Percentiles rank a stretch among this genome's conserved stretches.
phyloP scores from a whole-genome alignment of 2,329 filamentous ascomycete genomes.

The Didymellaceae sp. region DNA sequence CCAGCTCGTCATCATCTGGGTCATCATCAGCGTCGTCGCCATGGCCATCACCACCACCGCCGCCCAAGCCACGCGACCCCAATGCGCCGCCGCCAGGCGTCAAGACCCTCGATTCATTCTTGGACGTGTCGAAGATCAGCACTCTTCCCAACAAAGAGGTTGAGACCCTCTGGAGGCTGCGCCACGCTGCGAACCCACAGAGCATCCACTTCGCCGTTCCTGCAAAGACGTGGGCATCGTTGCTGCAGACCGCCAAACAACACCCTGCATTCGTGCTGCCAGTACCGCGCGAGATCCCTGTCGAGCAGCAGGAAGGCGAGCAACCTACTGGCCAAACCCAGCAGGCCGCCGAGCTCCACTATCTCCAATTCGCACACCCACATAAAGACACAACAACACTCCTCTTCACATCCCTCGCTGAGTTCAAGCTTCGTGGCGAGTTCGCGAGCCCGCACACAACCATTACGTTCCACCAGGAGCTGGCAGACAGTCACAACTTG shows the following conservation, averaged over 20 bases:
- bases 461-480: constrained; percentile 86
- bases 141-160: constrained; percentile 80
- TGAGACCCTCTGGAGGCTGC: constrained; percentile 86
- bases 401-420: constrained; percentile 91
- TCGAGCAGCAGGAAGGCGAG: constrained; percentile 28
- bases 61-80: constrained; percentile 33
- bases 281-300: constrained; percentile 66
- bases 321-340: constrained; percentile 31
- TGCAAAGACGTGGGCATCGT: constrained; percentile 72
- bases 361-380: constrained; percentile 95
- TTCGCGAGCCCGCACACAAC: constrained; percentile 93
- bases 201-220: constrained; percentile 87
- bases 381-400: constrained; percentile 64
- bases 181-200: constrained; percentile 74
- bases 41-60: constrained; percentile 36
- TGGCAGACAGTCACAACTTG: constrained; percentile 74
- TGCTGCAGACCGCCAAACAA: constrained; percentile 72
- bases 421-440: constrained; percentile 89
- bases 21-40: constrained; percentile 23
- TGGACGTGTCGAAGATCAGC: constrained; percentile 81
- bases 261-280: constrained; percentile 93
- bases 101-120: constrained; percentile 70
- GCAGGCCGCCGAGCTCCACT: constrained; percentile 88
- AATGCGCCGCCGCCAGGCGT: constrained; percentile 56
- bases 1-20: constrained; percentile 13